Evolutionary conservation across 2,329 filamentous ascomycete species (phyloP).

Genomic region (Aspergillus tamarii): DNA sequence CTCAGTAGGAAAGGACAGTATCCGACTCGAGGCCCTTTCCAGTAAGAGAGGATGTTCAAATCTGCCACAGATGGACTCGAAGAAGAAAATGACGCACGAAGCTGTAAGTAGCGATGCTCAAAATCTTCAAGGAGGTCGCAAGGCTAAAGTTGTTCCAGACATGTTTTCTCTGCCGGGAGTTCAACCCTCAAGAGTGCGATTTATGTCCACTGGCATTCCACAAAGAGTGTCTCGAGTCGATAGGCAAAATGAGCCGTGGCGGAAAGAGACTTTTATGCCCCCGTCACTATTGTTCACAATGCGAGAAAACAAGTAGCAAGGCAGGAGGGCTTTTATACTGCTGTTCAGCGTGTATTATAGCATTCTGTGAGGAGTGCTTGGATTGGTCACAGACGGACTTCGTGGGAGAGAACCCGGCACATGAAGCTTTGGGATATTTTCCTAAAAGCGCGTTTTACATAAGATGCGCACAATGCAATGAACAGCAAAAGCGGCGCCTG

Average conservation of each 20-base stretch:
- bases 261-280: constrained; percentile 47
- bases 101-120: constrained; percentile 26
- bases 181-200: constrained; percentile 14
- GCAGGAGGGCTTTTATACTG: constrained; percentile 50
- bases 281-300: constrained; percentile 59
- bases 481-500: neutral
- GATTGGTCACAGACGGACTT: constrained; percentile 56
- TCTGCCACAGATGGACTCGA: neutral
- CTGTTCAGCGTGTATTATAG: constrained; percentile 59
- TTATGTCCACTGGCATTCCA: constrained; percentile 61
- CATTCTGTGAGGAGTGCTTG: constrained; percentile 63
- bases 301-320: constrained; percentile 53
- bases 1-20: constrained; percentile 59
- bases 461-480: constrained; percentile 9
- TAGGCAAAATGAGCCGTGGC: neutral
- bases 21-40: constrained; percentile 52
- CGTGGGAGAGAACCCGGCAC: constrained; percentile 54
- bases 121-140: neutral
- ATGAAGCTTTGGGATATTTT: constrained; percentile 53
- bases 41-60: neutral
- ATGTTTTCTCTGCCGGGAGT: constrained; percentile 21
- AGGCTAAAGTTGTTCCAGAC: constrained; percentile 15
- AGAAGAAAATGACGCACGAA: constrained; percentile 47
- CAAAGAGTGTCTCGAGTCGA: constrained; percentile 48
- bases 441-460: constrained; percentile 55